Evolutionary conservation across 257 asterid species (phyloP).

Genomic region (Nicotiana tomentosiformis): DNA sequence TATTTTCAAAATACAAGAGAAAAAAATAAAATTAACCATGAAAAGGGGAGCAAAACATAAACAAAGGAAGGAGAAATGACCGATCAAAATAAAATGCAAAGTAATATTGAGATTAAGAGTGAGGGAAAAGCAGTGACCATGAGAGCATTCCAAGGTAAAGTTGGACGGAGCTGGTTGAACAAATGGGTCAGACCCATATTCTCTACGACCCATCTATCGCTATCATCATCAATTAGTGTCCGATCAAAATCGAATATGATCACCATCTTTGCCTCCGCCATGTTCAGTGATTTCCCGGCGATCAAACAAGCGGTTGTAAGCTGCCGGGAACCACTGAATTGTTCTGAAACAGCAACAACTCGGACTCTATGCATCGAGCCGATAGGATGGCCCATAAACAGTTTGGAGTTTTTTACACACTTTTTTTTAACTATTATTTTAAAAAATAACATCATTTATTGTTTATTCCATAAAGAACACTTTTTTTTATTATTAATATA

Average conservation of each 20-base stretch:
- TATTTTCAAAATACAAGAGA: not conserved
- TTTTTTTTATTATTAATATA: too few species aligned
- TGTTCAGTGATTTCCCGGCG: not conserved
- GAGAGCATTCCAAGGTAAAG: slow-evolving; percentile 78
- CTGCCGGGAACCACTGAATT: not conserved
- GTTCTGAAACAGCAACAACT: not conserved
- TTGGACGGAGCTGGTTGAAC: slow-evolving; percentile 56
- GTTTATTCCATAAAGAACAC: too few species aligned
- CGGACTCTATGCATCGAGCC: not conserved
- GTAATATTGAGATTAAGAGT: not conserved
- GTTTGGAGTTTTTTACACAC: too few species aligned
- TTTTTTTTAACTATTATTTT: too few species aligned
- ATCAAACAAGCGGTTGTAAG: not conserved
- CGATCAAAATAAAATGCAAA: not conserved
- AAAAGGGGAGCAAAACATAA: not conserved
- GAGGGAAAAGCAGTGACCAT: slow-evolving; percentile 40
- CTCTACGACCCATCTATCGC: slow-evolving; percentile 69
- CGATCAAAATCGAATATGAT: slow-evolving; percentile 68
- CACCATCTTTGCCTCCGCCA: slow-evolving; percentile 17
- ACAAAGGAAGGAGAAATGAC: not conserved
- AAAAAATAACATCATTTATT: too few species aligned
- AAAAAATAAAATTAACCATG: not conserved
- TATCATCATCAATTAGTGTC: slow-evolving; percentile 73
- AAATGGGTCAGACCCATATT: slow-evolving; percentile 51
- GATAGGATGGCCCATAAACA: not conserved